Evolutionary conservation across 2,329 filamentous ascomycete genomes (phyloP).

Genomic region (Pestalotiopsis sp.): DNA sequence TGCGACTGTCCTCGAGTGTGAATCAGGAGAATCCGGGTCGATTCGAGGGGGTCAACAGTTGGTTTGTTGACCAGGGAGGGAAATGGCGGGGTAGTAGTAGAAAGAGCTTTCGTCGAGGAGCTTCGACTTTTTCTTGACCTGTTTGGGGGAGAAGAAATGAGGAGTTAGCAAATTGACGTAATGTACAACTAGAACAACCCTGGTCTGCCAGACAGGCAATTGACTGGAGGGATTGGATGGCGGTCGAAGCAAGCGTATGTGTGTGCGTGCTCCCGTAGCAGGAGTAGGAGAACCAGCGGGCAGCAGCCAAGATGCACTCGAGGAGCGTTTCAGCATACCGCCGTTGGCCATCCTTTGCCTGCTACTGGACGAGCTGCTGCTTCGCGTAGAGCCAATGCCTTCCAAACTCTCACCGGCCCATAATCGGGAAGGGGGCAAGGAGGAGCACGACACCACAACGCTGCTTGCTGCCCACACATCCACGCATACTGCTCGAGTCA

Average conservation of each 20-base stretch:
- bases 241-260: not conserved
- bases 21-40: not conserved
- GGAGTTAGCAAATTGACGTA: conserved; percentile 12
- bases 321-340: not conserved
- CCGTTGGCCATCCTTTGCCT: not conserved
- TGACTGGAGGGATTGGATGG: conserved; percentile 1
- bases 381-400: not conserved
- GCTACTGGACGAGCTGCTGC: not conserved
- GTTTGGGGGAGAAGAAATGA: not conserved
- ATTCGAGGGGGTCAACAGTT: conserved; percentile 5
- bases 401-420: not conserved
- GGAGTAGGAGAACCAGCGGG: not conserved
- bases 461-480: not conserved
- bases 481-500: not conserved
- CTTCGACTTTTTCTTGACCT: conserved; percentile 14
- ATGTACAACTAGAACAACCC: conserved; percentile 11
- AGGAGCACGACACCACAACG: not conserved
- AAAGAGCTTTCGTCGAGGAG: conserved; percentile 6
- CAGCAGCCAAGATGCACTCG: not conserved
- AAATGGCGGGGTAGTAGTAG: conserved; percentile 4
- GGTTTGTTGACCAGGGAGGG: not conserved
- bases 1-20: not conserved
- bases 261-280: not conserved
- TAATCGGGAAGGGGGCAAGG: conserved; percentile 1
- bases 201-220: not conserved